These are phyloP conservation scores for Leavenworthia alabamica DNA, from an alignment of 345 rosid species.

Conservation along the genomic window DNA sequence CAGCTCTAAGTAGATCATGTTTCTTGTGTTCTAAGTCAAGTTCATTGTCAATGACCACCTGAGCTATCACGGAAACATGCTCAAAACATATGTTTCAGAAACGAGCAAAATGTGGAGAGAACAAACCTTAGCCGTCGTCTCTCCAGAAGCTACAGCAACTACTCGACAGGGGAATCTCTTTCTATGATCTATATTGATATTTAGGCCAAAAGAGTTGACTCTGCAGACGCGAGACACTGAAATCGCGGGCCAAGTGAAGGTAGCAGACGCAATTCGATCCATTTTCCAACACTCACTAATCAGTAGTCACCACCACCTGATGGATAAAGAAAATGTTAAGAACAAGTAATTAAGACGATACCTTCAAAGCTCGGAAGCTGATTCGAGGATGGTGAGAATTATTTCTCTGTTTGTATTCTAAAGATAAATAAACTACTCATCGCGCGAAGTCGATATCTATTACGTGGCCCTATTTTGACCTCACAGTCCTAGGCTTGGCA, in stretches of 20 bases:
- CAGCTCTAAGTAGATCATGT: constrained; percentile 55
- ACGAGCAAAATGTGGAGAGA: constrained; percentile 11
- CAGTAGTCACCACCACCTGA: background rate
- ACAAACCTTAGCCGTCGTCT: constrained; percentile 31
- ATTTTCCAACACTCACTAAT: constrained; percentile 12
- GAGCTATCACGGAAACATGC: constrained; percentile 18
- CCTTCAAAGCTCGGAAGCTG: background rate
- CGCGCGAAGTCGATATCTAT: background rate
- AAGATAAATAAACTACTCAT: background rate
- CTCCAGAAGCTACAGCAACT: constrained; percentile 37
- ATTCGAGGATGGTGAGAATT: background rate
- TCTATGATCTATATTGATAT: constrained; percentile 8
- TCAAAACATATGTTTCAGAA: background rate
- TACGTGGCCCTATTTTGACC: constrained; percentile 16
- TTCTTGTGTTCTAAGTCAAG: constrained; percentile 60
- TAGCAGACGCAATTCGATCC: constrained; percentile 39
- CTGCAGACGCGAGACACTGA: constrained; percentile 23
- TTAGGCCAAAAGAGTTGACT: constrained; percentile 22
- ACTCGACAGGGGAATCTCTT: constrained; percentile 38
- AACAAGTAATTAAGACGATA: background rate
- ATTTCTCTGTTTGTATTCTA: background rate
- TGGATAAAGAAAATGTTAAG: background rate
- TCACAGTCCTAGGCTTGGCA: too few species aligned
- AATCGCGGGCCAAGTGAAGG: constrained; percentile 31
- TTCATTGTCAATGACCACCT: constrained; percentile 40